Percentiles rank a stretch among this genome's conserved stretches.
Conservation (phyloP, 1,139 yeast species). For the Kurtzmaniella natalensis region DNA sequence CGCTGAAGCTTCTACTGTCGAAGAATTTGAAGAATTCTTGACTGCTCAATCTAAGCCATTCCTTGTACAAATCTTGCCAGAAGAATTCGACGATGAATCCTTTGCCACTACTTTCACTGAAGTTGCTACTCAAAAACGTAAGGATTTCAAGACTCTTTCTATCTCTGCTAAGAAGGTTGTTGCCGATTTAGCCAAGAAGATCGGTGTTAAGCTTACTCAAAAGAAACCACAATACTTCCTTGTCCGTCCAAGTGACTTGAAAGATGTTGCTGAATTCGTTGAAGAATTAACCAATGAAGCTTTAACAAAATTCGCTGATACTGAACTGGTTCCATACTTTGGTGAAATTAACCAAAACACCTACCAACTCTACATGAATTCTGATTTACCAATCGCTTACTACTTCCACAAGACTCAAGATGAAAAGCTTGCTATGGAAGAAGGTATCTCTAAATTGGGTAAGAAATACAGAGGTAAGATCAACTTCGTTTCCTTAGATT, state of each 20-base stretch:
- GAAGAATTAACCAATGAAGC: constrained; percentile 20
- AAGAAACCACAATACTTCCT: constrained; percentile 30
- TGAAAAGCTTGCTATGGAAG: constrained; percentile 55
- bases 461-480: constrained; percentile 74
- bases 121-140: constrained; percentile 57
- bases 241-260: constrained; percentile 30
- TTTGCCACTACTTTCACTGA: constrained; percentile 46
- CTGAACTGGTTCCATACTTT: constrained; percentile 78
- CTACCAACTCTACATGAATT: constrained; percentile 67
- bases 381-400: constrained; percentile 79
- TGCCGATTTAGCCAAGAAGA: constrained; percentile 1
- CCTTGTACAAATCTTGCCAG: constrained; percentile 47
- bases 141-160: constrained; percentile 58
- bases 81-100: constrained; percentile 19
- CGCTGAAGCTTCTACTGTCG: constrained; percentile 42
- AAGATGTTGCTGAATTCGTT: constrained; percentile 24
- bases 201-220: constrained; percentile 1
- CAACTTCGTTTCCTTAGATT: constrained; percentile 87
- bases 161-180: constrained; percentile 36
- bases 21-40: constrained; percentile 47
- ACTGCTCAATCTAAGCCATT: constrained; percentile 48
- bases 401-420: constrained; percentile 73
- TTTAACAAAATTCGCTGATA: constrained; percentile 54
- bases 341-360: constrained; percentile 89
- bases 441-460: constrained; percentile 58